phyloP scores from a whole-genome alignment of 73 alveolate species.

The Stentor roeselii region DNA sequence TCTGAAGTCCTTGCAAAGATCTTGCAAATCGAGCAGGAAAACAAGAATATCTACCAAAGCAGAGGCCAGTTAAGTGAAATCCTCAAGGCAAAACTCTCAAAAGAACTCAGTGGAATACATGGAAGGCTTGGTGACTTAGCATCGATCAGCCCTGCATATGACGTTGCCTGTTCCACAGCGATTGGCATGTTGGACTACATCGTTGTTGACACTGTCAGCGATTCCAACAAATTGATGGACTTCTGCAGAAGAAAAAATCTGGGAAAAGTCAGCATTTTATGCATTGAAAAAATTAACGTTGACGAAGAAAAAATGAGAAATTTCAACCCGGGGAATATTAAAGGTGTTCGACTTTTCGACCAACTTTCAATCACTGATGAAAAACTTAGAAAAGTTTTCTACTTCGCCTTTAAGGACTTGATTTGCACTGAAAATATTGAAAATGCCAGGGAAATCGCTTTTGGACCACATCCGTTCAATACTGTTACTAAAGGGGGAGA shows the following conservation, averaged over 20 bases:
- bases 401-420: conserved; percentile 66
- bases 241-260: conserved; percentile 51
- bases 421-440: conserved; percentile 64
- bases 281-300: conserved; percentile 60
- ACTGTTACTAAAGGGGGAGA: conserved; percentile 81
- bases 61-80: conserved; percentile 43
- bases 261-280: conserved; percentile 61
- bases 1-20: neutral
- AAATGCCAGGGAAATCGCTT: conserved; percentile 68
- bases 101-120: conserved; percentile 68
- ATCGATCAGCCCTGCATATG: conserved; percentile 65
- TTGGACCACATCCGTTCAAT: conserved; percentile 38
- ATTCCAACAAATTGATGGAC: conserved; percentile 45
- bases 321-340: neutral
- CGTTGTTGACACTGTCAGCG: conserved; percentile 75
- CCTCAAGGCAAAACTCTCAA: conserved; percentile 62
- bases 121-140: conserved; percentile 91
- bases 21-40: neutral
- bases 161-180: conserved; percentile 75
- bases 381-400: conserved; percentile 48
- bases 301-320: conserved; percentile 34
- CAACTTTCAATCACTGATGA: conserved; percentile 41
- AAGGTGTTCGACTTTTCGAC: conserved; percentile 50
- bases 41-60: conserved; percentile 41
- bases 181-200: conserved; percentile 67